phyloP scores from a whole-genome alignment of 2,329 filamentous ascomycete species.

The Akanthomyces muscarius region DNA sequence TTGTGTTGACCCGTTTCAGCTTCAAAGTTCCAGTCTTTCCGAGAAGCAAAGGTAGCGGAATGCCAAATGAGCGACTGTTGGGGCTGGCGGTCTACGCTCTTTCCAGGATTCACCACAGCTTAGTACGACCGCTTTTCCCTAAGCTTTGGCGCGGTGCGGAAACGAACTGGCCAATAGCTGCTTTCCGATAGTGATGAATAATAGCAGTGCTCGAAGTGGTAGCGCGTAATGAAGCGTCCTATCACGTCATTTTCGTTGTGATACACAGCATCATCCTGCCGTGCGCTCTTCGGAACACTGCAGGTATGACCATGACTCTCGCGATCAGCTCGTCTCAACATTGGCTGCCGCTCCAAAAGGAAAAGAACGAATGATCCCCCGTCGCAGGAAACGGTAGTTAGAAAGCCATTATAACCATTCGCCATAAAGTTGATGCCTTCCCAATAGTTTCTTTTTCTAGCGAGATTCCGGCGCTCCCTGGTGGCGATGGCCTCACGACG shows the following conservation, averaged over 20 bases:
- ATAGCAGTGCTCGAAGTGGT: neutral
- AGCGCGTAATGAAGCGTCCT: neutral
- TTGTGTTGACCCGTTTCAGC: too few relatives aligned
- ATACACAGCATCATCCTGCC: neutral
- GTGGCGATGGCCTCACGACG: neutral
- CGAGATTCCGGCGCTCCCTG: neutral
- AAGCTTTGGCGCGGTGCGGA: neutral
- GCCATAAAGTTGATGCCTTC: neutral
- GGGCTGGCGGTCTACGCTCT: neutral
- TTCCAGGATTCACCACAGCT: neutral
- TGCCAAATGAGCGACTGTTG: neutral
- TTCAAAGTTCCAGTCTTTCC: too few relatives aligned
- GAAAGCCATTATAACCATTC: too few relatives aligned
- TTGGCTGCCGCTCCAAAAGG: neutral
- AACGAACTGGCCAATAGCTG: neutral
- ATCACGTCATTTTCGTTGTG: neutral
- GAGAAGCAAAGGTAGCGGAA: neutral
- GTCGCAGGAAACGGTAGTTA: neutral
- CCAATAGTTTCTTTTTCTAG: too few relatives aligned
- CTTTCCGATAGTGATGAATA: neutral
- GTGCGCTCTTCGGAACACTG: neutral
- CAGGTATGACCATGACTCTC: neutral
- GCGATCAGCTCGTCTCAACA: neutral
- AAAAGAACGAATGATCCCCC: too few relatives aligned
- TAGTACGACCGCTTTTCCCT: neutral